phyloP scores from a whole-genome alignment of 164 flowering plant species.

The Piper longum region DNA sequence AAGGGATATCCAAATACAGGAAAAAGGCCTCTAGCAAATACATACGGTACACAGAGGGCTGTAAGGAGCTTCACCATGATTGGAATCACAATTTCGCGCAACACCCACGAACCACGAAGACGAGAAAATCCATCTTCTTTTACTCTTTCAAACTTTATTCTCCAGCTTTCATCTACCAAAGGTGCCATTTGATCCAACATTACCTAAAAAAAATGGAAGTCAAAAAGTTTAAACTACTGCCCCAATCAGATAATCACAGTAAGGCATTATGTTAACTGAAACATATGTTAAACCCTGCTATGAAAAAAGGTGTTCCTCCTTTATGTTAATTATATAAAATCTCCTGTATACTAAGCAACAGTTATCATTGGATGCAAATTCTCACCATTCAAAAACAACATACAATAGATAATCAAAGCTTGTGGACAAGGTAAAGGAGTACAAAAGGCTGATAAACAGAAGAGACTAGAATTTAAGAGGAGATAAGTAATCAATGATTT shows the following conservation, averaged over 20 bases:
- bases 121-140: constrained; percentile 90
- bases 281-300: too few relatives aligned
- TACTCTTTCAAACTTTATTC: constrained; percentile 83
- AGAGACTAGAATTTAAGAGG: too few relatives aligned
- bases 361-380: too few relatives aligned
- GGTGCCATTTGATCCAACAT: constrained; percentile 96
- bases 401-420: too few relatives aligned
- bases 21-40: constrained; percentile 77
- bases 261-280: background rate
- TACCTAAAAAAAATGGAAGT: constrained; percentile 32
- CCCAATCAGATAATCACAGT: background rate
- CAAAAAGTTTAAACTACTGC: background rate
- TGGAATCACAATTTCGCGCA: constrained; percentile 79
- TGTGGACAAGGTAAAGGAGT: background rate
- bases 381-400: too few relatives aligned
- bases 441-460: background rate
- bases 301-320: too few relatives aligned
- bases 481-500: too few relatives aligned
- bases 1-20: constrained; percentile 87
- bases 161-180: constrained; percentile 87
- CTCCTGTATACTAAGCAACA: too few relatives aligned
- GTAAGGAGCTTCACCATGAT: constrained; percentile 83
- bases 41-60: constrained; percentile 90
- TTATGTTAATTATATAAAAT: too few relatives aligned
- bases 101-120: constrained; percentile 80